A percentile compares a stretch with the other conserved stretches of the same genome.
phyloP scores from a whole-genome alignment of 176 grass and related monocot genomes.

The Phoenix dactylifera region DNA sequence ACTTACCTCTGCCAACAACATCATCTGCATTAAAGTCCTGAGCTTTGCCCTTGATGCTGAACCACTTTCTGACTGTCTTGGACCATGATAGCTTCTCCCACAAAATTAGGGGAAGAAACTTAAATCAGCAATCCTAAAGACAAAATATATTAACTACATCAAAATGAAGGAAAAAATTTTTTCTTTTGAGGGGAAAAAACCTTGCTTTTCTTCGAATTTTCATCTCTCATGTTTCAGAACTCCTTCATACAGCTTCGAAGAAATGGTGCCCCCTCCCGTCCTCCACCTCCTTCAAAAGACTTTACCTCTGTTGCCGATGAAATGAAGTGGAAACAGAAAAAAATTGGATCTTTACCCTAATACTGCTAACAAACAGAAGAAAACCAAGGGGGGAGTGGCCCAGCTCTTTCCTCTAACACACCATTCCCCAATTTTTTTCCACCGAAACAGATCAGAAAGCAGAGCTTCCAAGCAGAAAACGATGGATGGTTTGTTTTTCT shows the following conservation, averaged over 20 bases:
- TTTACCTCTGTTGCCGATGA: not conserved
- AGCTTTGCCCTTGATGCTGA: constrained; percentile 87
- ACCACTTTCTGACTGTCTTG: constrained; percentile 89
- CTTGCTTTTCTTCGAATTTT: constrained; percentile 35
- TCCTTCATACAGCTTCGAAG: constrained; percentile 49
- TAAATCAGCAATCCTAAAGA: constrained; percentile 2
- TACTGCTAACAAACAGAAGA: not conserved
- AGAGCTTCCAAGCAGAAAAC: too few relatives aligned
- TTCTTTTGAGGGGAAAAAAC: not conserved
- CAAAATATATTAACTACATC: not conserved
- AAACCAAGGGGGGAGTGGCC: not conserved
- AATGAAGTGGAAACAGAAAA: not conserved
- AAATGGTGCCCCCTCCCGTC: constrained; percentile 14
- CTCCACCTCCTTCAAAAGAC: constrained; percentile 3
- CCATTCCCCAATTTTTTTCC: too few relatives aligned
- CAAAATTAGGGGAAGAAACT: constrained; percentile 20
- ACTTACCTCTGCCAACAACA: constrained; percentile 45
- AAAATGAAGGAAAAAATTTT: not conserved
- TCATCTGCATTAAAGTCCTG: constrained; percentile 71
- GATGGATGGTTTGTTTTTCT: too few relatives aligned
- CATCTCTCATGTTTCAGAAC: constrained; percentile 80
- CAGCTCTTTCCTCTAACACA: too few relatives aligned
- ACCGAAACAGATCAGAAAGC: too few relatives aligned
- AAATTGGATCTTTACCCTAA: constrained; percentile 18
- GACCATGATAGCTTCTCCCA: constrained; percentile 79